These are phyloP conservation scores for Trypanosomatidae sp. DNA, from an alignment of 208 protist species.

Conservation along the genomic window DNA sequence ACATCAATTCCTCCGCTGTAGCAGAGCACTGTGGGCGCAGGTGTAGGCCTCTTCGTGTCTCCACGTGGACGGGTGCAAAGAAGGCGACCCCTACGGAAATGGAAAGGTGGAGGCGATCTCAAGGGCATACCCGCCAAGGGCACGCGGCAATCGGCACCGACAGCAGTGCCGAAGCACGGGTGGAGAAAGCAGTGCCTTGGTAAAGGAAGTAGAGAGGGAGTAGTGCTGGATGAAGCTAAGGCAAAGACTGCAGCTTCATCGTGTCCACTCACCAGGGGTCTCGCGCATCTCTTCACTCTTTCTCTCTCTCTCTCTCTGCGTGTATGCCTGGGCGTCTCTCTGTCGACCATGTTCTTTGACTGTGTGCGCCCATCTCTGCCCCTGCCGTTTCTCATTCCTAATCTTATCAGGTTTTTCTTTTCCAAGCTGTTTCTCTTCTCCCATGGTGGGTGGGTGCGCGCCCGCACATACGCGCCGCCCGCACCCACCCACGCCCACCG, in stretches of 20 bases:
- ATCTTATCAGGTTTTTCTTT: not conserved
- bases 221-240: not conserved
- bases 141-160: not conserved
- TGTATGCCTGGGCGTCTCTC: no score
- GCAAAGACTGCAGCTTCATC: not conserved
- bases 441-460: not conserved
- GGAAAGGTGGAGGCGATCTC: no score
- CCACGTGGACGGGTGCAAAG: no score
- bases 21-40: not conserved
- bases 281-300: not conserved
- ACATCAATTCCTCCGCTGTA: not conserved
- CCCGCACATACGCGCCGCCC: not conserved
- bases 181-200: not conserved
- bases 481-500: not conserved
- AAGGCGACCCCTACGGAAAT: not conserved
- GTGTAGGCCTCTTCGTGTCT: not conserved
- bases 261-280: not conserved
- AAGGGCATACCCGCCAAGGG: not conserved
- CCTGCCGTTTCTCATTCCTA: not conserved
- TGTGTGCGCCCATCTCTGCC: not conserved
- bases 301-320: not conserved
- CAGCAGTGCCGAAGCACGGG: not conserved
- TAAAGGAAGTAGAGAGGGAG: not conserved
- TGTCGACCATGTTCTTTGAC: not conserved
- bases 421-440: not conserved